These are phyloP conservation scores for Hibiscus mutabilis DNA, from an alignment of 345 rosid species.

Conservation along the genomic window DNA sequence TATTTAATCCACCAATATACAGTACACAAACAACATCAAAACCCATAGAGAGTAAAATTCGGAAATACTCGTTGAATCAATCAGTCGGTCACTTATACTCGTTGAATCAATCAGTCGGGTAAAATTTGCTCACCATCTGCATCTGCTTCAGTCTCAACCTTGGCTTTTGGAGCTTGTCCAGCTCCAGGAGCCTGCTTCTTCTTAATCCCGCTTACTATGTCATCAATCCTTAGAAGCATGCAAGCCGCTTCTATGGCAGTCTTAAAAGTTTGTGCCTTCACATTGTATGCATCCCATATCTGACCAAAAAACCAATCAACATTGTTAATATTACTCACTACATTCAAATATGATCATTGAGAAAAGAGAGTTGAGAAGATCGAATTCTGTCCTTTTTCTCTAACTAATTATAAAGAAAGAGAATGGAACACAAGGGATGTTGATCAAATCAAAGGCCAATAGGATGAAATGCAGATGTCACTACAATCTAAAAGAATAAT, in stretches of 20 bases:
- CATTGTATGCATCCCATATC: slow-evolving; percentile 98
- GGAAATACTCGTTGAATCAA: too few relatives aligned
- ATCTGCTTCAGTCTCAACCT: slow-evolving; percentile 85
- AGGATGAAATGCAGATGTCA: too few relatives aligned
- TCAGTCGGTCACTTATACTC: slow-evolving; percentile 52
- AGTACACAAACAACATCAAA: not conserved
- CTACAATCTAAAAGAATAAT: too few relatives aligned
- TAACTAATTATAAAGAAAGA: too few relatives aligned
- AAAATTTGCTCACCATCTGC: slow-evolving; percentile 89
- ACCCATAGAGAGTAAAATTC: too few relatives aligned
- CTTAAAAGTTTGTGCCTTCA: slow-evolving; percentile 89
- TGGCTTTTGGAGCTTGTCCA: slow-evolving; percentile 39
- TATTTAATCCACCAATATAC: too few relatives aligned
- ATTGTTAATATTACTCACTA: too few relatives aligned
- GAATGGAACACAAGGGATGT: too few relatives aligned
- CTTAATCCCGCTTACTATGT: slow-evolving; percentile 96
- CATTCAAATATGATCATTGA: too few relatives aligned
- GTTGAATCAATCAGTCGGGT: slow-evolving; percentile 42
- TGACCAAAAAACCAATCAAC: slow-evolving; percentile 14
- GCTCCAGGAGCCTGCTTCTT: slow-evolving; percentile 88
- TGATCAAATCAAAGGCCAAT: too few relatives aligned
- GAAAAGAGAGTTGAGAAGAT: too few relatives aligned
- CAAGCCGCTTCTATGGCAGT: slow-evolving; percentile 93
- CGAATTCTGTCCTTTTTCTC: too few relatives aligned
- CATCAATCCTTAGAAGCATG: slow-evolving; percentile 91